Evolutionary conservation across 176 grass and related monocot species (phyloP).

Genomic region (Oryza coarctata): DNA sequence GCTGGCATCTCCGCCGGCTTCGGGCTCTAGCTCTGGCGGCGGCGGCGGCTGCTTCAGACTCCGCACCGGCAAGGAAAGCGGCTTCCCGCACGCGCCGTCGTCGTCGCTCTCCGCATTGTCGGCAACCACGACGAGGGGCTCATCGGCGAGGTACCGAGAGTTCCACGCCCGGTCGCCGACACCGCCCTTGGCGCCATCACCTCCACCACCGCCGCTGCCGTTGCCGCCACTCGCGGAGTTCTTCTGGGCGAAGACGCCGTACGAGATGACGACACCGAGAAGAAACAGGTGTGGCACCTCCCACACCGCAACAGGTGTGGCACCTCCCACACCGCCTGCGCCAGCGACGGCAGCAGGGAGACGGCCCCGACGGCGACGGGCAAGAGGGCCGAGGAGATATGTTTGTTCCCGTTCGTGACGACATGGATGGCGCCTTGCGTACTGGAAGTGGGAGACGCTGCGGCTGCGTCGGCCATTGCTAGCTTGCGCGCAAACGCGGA

Average conservation of each 20-base stretch:
- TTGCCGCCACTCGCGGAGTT: neutral
- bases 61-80: conserved; percentile 62
- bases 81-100: conserved; percentile 30
- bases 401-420: neutral
- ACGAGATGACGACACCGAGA: conserved; percentile 66
- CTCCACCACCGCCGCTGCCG: neutral
- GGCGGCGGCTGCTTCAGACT: conserved; percentile 39
- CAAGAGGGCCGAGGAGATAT: conserved; percentile 25
- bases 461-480: conserved; percentile 34
- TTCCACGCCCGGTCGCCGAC: conserved; percentile 49
- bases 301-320: conserved; percentile 69
- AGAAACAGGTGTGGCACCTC: conserved; percentile 69
- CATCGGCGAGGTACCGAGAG: conserved; percentile 51
- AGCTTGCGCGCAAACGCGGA: neutral
- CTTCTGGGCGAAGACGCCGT: conserved; percentile 60
- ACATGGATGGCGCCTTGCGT: conserved; percentile 3
- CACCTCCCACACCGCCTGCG: conserved; percentile 66
- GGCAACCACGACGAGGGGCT: conserved; percentile 54
- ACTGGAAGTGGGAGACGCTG: neutral
- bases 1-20: neutral
- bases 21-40: neutral
- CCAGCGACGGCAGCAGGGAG: conserved; percentile 52
- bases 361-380: conserved; percentile 35
- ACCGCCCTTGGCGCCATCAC: neutral
- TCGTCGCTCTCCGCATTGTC: conserved; percentile 29